These are phyloP conservation scores for Aspergillus fructus DNA, from an alignment of 2,329 filamentous ascomycete species.

Conservation along the genomic window DNA sequence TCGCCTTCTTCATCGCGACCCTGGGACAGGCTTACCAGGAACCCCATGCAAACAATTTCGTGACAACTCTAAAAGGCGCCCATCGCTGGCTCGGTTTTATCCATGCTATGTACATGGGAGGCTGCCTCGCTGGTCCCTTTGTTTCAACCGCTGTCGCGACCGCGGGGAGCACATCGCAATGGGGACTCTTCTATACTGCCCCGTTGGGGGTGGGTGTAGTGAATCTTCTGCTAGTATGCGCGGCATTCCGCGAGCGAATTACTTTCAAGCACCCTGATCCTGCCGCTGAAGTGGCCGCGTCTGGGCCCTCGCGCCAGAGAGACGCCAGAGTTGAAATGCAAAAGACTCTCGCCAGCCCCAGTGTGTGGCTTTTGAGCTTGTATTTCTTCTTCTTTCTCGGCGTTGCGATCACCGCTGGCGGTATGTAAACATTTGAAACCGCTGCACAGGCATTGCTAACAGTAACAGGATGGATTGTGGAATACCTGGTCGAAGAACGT, in stretches of 20 bases:
- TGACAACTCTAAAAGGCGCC: conserved; percentile 51
- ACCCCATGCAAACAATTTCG: conserved; percentile 63
- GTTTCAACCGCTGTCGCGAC: conserved; percentile 54
- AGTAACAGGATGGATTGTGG: conserved; percentile 59
- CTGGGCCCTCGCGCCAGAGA: not conserved
- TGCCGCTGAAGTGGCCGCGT: not conserved
- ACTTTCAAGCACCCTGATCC: not conserved
- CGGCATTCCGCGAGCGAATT: conserved; percentile 51
- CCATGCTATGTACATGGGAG: conserved; percentile 61
- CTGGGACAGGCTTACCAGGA: conserved; percentile 65
- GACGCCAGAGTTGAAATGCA: conserved; percentile 25
- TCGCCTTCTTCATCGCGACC: conserved; percentile 59
- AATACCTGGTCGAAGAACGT: conserved; percentile 62
- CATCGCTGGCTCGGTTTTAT: conserved; percentile 65
- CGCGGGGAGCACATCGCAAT: conserved; percentile 36
- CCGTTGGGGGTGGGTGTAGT: conserved; percentile 53
- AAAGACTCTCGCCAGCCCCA: conserved; percentile 20
- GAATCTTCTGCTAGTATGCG: conserved; percentile 50
- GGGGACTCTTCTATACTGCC: conserved; percentile 59
- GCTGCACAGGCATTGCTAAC: no score
- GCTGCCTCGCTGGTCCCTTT: conserved; percentile 59
- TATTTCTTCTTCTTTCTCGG: conserved; percentile 67
- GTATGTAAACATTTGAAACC: conserved; percentile 22
- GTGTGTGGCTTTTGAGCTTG: conserved; percentile 58
- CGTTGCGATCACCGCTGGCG: conserved; percentile 52